A percentile compares a stretch with the other conserved stretches of the same genome.
phyloP scores from a whole-genome alignment of 768 basidiomycete genomes.

The Candolleomyces aberdarensis region DNA sequence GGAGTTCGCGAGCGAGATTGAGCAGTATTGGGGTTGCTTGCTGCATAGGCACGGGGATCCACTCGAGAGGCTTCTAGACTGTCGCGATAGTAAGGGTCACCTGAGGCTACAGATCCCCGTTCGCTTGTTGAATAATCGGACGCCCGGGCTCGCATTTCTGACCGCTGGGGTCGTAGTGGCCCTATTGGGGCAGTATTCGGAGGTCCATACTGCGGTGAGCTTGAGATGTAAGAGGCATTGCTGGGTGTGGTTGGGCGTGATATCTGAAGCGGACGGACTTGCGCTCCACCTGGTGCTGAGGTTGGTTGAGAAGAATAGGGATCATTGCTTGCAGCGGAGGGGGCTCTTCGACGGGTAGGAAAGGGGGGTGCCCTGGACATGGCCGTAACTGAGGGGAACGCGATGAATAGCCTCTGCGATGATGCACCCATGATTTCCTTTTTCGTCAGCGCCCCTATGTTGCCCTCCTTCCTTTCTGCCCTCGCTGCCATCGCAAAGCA shows the following conservation, averaged over 20 bases:
- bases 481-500: conserved; percentile 10
- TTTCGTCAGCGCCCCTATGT: conserved; percentile 8
- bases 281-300: conserved; percentile 31
- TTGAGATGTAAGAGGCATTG: conserved; percentile 33
- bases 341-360: conserved; percentile 50
- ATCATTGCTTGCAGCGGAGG: conserved; percentile 40
- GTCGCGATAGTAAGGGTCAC: conserved; percentile 41
- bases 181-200: conserved; percentile 43
- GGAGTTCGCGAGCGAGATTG: conserved; percentile 13
- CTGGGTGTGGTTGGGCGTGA: conserved; percentile 54
- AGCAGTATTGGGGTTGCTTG: conserved; percentile 7
- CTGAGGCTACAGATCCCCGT: conserved; percentile 43
- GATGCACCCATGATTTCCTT: conserved; percentile 3
- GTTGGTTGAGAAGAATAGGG: conserved; percentile 33
- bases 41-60: conserved; percentile 30
- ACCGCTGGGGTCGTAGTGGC: conserved; percentile 65
- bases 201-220: conserved; percentile 32
- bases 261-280: conserved; percentile 59
- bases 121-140: conserved; percentile 55
- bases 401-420: not conserved
- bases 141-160: conserved; percentile 56
- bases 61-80: conserved; percentile 48
- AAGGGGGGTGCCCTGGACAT: conserved; percentile 65
- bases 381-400: conserved; percentile 1
- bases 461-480: conserved; percentile 32